Conservation (phyloP, 352 stramenopile genomes). For the Phytophthora macrochlamydospora region DNA sequence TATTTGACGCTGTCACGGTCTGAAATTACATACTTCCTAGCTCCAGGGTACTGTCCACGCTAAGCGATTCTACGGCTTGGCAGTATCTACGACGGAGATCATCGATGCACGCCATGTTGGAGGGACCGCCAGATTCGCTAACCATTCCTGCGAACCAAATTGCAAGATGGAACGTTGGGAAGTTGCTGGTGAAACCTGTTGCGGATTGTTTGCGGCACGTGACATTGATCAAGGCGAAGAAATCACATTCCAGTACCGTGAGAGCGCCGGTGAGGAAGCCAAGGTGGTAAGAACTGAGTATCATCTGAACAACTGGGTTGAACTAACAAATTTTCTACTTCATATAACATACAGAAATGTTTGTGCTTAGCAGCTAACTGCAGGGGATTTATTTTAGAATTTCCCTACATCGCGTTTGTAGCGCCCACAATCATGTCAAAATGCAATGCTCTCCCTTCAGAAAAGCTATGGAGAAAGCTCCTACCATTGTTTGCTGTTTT, state of each 20-base stretch:
- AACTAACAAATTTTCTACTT: not conserved
- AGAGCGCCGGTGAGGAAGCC: not conserved
- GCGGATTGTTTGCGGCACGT: not conserved
- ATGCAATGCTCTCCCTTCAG: not conserved
- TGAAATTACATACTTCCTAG: not conserved
- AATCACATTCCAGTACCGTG: slow-evolving; percentile 4
- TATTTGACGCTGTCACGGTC: not conserved
- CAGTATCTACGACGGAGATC: not conserved
- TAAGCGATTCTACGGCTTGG: not conserved
- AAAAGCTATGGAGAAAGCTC: not conserved
- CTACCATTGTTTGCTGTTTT: not conserved
- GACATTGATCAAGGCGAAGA: not conserved
- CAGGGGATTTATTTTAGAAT: not conserved
- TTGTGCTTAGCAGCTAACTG: not conserved
- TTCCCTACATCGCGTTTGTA: not conserved
- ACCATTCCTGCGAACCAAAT: slow-evolving; percentile 9
- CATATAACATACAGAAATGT: not conserved
- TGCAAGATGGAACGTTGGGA: slow-evolving; percentile 2
- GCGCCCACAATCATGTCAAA: not conserved
- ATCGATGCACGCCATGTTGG: slow-evolving; percentile 1
- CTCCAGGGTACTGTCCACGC: not conserved
- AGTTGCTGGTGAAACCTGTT: slow-evolving; percentile 8
- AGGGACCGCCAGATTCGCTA: not conserved
- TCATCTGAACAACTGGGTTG: not conserved
- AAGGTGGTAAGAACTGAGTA: not conserved